These are phyloP conservation scores for Babjeviella inositovora DNA, from an alignment of 805 yeast genomes.

Conservation along the genomic window DNA sequence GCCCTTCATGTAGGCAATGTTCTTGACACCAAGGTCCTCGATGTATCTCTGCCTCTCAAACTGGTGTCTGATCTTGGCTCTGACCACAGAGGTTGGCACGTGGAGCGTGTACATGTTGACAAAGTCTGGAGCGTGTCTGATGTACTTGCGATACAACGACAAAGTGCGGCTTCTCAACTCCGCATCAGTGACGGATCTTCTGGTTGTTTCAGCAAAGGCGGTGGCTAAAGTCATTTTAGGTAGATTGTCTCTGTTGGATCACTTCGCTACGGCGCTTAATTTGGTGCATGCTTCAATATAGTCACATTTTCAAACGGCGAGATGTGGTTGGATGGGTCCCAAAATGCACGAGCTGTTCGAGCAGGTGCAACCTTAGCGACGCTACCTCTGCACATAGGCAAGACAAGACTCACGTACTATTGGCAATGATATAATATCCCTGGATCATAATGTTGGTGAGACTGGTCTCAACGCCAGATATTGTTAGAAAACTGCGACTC, in stretches of 20 bases:
- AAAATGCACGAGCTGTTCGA: no score
- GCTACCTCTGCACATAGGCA: no score
- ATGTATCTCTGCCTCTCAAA: conserved; percentile 77
- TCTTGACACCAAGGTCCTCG: conserved; percentile 44
- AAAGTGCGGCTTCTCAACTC: conserved; percentile 54
- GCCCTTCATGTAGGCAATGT: conserved; percentile 64
- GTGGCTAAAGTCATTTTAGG: conserved; percentile 48
- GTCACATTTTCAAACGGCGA: no score
- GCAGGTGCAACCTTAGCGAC: no score
- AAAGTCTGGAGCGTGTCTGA: conserved; percentile 41
- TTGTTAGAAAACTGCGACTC: no score
- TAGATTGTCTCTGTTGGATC: conserved; percentile 1
- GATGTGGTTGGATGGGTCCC: no score
- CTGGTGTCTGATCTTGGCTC: conserved; percentile 79
- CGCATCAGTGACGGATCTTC: conserved; percentile 38
- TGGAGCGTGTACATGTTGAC: conserved; percentile 57
- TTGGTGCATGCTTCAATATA: not conserved
- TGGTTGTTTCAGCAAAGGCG: conserved; percentile 72
- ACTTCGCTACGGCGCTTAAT: conserved; percentile 1
- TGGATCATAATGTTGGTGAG: no score
- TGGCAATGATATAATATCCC: no score
- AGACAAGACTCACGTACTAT: no score
- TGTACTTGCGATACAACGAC: conserved; percentile 56
- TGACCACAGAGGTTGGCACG: conserved; percentile 62
- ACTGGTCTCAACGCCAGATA: no score